These are phyloP conservation scores for Bretschneidera sinensis DNA, from an alignment of 345 rosid species.

Conservation along the genomic window DNA sequence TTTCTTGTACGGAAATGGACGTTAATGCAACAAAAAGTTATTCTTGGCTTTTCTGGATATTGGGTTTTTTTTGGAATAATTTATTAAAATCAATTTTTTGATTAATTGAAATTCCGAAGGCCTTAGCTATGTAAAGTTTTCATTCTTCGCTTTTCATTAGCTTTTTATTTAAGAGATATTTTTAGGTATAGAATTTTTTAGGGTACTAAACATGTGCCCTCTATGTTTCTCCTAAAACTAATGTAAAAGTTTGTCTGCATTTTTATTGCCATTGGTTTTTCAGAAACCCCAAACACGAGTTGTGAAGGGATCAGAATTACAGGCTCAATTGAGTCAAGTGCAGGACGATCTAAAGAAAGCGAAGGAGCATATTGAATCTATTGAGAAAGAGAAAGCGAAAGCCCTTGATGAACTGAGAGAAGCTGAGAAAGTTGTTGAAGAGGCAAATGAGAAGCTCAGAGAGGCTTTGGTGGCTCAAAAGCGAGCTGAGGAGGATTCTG, in stretches of 20 bases:
- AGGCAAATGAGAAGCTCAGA: slow-evolving; percentile 63
- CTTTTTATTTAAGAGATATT: no score
- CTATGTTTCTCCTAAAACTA: background rate
- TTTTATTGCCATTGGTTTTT: slow-evolving; percentile 24
- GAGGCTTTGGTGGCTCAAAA: slow-evolving; percentile 89
- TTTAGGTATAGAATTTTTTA: background rate
- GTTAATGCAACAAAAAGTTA: no score
- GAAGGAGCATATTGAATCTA: slow-evolving; percentile 50
- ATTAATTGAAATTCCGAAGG: no score
- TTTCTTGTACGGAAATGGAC: no score
- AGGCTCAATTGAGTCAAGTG: slow-evolving; percentile 52
- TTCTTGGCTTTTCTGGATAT: no score
- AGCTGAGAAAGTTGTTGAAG: slow-evolving; percentile 58
- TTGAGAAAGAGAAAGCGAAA: slow-evolving; percentile 76
- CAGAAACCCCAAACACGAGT: slow-evolving; percentile 58
- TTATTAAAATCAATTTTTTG: no score
- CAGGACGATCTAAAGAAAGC: slow-evolving; percentile 94
- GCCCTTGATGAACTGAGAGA: slow-evolving; percentile 72
- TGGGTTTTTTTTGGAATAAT: no score
- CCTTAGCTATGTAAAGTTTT: no score
- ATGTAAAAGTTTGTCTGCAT: slow-evolving; percentile 18
- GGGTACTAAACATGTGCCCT: background rate
- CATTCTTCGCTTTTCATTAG: no score
- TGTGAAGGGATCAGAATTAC: slow-evolving; percentile 59
- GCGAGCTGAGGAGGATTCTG: slow-evolving; percentile 73